Evolutionary conservation across 805 yeast species (phyloP), one percentile per base, ranked within the genome.

Genomic region (Kazachstania africana): DNA sequence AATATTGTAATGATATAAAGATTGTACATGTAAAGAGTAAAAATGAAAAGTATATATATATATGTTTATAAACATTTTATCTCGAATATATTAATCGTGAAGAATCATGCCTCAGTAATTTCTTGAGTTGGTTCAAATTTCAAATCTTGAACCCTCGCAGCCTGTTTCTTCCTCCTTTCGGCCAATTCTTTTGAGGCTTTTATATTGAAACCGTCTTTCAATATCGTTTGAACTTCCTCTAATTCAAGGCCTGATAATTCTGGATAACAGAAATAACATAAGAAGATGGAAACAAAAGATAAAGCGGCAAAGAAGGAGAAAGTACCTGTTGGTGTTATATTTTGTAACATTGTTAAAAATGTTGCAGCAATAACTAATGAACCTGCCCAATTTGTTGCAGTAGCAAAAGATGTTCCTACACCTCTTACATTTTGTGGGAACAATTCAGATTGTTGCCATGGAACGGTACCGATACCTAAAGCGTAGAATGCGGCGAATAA

Each of bases 371-470:
- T 83, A 26, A 82, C 78, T 45, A 88, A 63, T 16, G 95, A 84
- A 31, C 97, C 97, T 5, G 84, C 73, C 98, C 98, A 88, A 62
- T 88, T 88, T 27, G 87, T 76, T 12, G 91, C 88, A 9, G 96
- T 83, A 2, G 95, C 85, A 48, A 73, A 78, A 36, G 94, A 82
- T 8, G 85, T 76, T 38, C 97, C 97, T 28, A 84, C 68, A 36
- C 95, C 94, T 55, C 98, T 75, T 21, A 88, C 95, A 39, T 75
- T 72, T 66, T 87, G 94, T 22, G 96, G 91, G 62, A 91, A 85
- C 50, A 88, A 63, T 59, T 88, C 98, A 35, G 88, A 79, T 53
- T 91, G 96, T 53, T 88, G 95, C 98, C 98, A 88, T 35, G 97
- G 96, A 34, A 84, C 91, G 56, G 88, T 87, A 60, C 98, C 98